A percentile compares a stretch with the other conserved stretches of the same genome.
These are phyloP conservation scores for Narthecium ossifragum DNA, from an alignment of 106 monocot genomes.

Conservation along the genomic window DNA sequence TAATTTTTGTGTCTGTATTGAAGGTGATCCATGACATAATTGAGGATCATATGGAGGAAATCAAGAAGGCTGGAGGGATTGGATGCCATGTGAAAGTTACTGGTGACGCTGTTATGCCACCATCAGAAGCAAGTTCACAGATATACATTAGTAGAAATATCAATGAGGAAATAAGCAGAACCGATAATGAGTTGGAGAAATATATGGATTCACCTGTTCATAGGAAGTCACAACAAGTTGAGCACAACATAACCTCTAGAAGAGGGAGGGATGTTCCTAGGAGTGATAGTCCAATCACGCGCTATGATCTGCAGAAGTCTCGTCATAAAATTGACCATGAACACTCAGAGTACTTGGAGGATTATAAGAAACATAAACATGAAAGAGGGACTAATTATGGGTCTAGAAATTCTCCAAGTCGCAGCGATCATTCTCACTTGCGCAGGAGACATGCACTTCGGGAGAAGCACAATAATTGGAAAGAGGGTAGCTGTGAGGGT, in stretches of 20 bases:
- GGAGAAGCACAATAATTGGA: constrained; percentile 9
- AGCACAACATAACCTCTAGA: constrained; percentile 1
- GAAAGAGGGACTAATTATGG: constrained; percentile 11
- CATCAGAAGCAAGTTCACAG: constrained; percentile 5
- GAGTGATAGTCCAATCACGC: constrained; percentile 10
- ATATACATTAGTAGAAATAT: background rate
- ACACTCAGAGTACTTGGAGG: constrained; percentile 8
- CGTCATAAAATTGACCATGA: constrained; percentile 3
- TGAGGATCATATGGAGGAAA: constrained; percentile 92
- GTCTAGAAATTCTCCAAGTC: constrained; percentile 13
- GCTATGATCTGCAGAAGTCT: background rate
- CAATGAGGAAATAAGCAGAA: constrained; percentile 7
- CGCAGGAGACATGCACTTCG: constrained; percentile 15
- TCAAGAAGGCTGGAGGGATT: constrained; percentile 64
- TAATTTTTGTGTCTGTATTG: constrained; percentile 1
- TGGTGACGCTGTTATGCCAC: constrained; percentile 1
- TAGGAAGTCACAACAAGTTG: constrained; percentile 10
- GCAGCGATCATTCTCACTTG: constrained; percentile 12
- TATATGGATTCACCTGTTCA: constrained; percentile 3
- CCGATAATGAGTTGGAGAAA: constrained; percentile 9
- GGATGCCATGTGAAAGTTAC: constrained; percentile 38
- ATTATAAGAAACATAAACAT: constrained; percentile 14
- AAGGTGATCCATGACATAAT: constrained; percentile 89
- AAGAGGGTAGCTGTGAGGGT: constrained; percentile 11
- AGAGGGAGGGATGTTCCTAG: constrained; percentile 11